phyloP scores from a whole-genome alignment of 352 stramenopile genomes.

The Blastocystis sp. region DNA sequence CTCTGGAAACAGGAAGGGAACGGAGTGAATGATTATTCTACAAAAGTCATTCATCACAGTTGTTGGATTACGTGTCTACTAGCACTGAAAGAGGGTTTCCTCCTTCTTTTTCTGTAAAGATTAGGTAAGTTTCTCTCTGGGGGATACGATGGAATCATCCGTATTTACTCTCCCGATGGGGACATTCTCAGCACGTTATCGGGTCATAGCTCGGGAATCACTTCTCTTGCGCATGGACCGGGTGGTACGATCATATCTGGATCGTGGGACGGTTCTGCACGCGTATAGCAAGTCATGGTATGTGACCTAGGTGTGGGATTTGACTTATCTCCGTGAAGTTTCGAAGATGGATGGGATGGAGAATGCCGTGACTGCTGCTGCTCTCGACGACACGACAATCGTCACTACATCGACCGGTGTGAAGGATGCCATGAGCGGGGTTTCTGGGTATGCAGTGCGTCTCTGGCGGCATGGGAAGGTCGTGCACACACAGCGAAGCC shows the following conservation, averaged over 20 bases:
- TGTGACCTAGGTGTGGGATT: not conserved
- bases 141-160: slow-evolving; percentile 35
- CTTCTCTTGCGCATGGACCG: slow-evolving; percentile 7
- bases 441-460: slow-evolving; percentile 2
- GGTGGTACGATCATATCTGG: slow-evolving; percentile 20
- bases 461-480: not conserved
- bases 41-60: slow-evolving; percentile 47
- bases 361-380: slow-evolving; percentile 1
- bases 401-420: not conserved
- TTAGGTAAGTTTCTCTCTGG: slow-evolving; percentile 19
- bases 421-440: not conserved
- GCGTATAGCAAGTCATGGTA: not conserved
- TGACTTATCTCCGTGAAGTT: not conserved
- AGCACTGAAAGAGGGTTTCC: not conserved
- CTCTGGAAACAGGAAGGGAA: not conserved
- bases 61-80: slow-evolving; percentile 53
- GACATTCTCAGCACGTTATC: not conserved
- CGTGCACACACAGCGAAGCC: not conserved
- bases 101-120: not conserved
- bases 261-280: slow-evolving; percentile 31
- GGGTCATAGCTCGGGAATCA: slow-evolving; percentile 18
- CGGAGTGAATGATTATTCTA: not conserved
- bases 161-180: slow-evolving; percentile 7
- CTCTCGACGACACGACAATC: not conserved
- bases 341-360: not conserved